Base-by-base conservation (phyloP, 352 stramenopile species). In the Blastocystis sp. region DNA sequence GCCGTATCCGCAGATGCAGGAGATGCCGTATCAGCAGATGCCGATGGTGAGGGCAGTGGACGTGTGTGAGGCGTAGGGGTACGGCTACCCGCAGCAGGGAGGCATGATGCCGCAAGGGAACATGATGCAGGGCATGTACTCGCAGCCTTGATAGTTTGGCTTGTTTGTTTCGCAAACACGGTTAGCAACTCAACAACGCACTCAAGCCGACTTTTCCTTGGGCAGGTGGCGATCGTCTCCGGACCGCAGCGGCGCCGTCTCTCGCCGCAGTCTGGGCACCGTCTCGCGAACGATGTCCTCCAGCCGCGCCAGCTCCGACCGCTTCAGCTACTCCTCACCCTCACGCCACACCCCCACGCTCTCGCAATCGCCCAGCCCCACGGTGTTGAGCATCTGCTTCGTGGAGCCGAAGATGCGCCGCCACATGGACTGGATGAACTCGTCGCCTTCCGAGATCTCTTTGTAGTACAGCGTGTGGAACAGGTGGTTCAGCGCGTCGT, bases 401-500 rank as follows among this genome's bases (percentile, higher is more conserved):
- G 97, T 90, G 21, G 91, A 91, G 14, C 93, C 93, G 19, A 94
- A 90, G 88, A 97, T 94, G 62, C 94, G 93, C 87, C 95, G 94
- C 95, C 95, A 98, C n/a, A 97, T 89, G 19, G 93, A 95, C 34
- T 96, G 91, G 68, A 97, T 94, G 89, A 97, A 98, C 91, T 99
- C 96, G 90, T 99, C 96, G 70, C 94, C 95, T 74, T 98, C 96
- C 19, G 93, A 94, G n/a, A 99, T 91, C 91, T 98, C 94, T 60
- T 93, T 93, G 3, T 95, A 93, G 91, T 99, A 98, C 1, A 95
- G 94, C 17, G 93, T 92, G 77, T 94, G 94, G 91, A 98, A 98
- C 28, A 95, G 92, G 28, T 95, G 92, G 65, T 93, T 93, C 80
- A 98, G 91, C 43, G 94, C 76, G 11, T 42, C 65, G 45, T 68